Evolutionary conservation across 2,329 filamentous ascomycete species (phyloP), one percentile per base, ranked within the genome.

Genomic region (Aurifilum marmelostoma): DNA sequence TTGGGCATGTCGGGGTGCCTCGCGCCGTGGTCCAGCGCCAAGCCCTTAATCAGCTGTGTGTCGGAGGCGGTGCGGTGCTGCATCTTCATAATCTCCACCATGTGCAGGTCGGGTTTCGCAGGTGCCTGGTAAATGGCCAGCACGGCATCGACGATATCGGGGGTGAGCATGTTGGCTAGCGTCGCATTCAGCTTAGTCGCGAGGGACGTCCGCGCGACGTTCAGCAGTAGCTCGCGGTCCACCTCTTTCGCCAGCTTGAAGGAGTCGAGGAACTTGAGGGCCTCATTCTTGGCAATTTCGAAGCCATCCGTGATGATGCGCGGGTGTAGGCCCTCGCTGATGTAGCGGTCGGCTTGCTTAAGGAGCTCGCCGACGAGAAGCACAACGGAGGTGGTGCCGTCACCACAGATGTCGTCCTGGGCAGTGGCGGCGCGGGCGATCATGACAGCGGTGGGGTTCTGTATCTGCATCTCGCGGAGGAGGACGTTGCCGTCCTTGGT

Each of bases 21-120:
- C 16, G 96, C 94, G 74, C 96, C 96, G 80, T 99, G 96, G 77
- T 99, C 96, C 71, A 99, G 84, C 12, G 93, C 96, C 69, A 99
- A 86, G 70, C 96, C 96, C 73, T 92, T 90, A 80, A 99, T 97
- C 70, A 99, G 89, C 81, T 97, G 94, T 68, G 96, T 99, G 80
- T 99, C 96, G 41, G 96, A 93, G 69, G 95, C 94, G 65, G 93
- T 94, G 75, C 95, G 92, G 84, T 99, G 96, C 84, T 99, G 96
- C 95, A 99, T 98, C 80, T 97, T 98, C 96, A 99, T 99, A 76
- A 99, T 98, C 83, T 99, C 96, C 74, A 99, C 88, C 96, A 99
- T 99, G 85, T 98, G 95, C 77, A 99, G 82, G 82, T 99, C 96
- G 68, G 97, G 97, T 84, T 98, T 98, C 72, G 89, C 89, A 34